Percentiles rank a stretch among this genome's conserved stretches.
These are phyloP conservation scores for Fusarium incarnatum DNA, from an alignment of 2,329 filamentous ascomycete genomes.

Conservation along the genomic window DNA sequence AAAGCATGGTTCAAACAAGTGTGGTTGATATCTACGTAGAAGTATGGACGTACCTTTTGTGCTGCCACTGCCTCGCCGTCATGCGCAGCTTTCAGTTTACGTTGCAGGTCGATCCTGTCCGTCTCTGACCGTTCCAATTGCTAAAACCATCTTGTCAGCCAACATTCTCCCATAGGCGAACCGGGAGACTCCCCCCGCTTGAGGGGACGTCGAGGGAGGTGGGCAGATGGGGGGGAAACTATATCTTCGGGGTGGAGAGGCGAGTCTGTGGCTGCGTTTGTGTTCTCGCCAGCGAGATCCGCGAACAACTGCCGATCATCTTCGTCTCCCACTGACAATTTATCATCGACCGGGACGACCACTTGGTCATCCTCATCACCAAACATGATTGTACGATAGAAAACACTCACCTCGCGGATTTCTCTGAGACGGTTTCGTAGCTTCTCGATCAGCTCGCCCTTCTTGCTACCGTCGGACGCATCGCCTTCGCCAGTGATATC, in stretches of 20 bases:
- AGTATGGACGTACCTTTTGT: constrained; percentile 62
- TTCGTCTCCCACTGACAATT: neutral
- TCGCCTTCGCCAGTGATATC: constrained; percentile 52
- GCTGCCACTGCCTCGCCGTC: constrained; percentile 61
- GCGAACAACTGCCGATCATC: neutral
- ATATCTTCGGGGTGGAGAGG: neutral
- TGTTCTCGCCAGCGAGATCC: neutral
- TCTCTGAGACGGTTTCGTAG: constrained; percentile 65
- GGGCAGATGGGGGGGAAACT: neutral
- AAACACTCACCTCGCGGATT: constrained; percentile 67
- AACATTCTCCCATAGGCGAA: neutral
- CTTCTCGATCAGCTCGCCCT: constrained; percentile 68
- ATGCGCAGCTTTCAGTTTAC: constrained; percentile 65
- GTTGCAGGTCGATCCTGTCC: constrained; percentile 67
- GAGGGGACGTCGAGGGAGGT: constrained; percentile 5
- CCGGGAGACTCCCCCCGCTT: neutral
- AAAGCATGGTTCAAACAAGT: neutral
- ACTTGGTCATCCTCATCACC: constrained; percentile 26
- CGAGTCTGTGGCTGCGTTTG: neutral
- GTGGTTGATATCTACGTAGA: constrained; percentile 7
- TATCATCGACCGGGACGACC: constrained; percentile 6
- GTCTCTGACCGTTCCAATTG: constrained; percentile 70
- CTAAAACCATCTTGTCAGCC: constrained; percentile 50
- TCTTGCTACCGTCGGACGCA: constrained; percentile 54
- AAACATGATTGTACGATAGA: constrained; percentile 13